Percentiles rank a stretch among this genome's conserved stretches.
Conservation (phyloP, 2,329 filamentous ascomycete species). For the Lasiodiplodia theobromae region DNA sequence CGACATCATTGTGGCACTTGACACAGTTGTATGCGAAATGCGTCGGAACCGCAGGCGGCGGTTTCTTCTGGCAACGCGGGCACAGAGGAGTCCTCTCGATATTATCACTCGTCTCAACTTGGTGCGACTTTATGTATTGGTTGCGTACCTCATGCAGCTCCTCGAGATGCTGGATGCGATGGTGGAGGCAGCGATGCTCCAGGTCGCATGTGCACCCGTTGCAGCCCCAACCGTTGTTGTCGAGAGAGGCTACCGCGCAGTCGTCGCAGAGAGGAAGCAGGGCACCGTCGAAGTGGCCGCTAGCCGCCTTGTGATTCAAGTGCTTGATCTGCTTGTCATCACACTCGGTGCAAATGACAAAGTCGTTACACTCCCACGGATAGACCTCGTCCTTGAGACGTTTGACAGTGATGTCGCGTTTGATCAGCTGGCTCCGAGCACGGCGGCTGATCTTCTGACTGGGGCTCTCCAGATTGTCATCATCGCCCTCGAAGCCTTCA, state of each 20-base stretch:
- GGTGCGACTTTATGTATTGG: neutral
- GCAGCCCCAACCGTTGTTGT: neutral
- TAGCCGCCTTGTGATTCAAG: neutral
- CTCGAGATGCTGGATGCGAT: neutral
- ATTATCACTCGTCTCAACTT: no score
- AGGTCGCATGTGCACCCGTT: neutral
- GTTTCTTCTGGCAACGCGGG: neutral
- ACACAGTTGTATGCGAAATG: constrained; percentile 1
- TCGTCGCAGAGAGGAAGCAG: neutral
- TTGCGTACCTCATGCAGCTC: neutral
- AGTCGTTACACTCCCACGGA: neutral
- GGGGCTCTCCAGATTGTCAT: neutral
- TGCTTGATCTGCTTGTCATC: neutral
- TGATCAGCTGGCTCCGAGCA: neutral
- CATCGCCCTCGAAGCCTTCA: neutral
- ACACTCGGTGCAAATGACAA: neutral
- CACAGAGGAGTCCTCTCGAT: neutral
- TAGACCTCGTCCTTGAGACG: neutral
- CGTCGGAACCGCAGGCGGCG: neutral
- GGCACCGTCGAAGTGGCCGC: neutral
- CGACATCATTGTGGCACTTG: neutral
- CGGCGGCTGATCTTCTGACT: neutral
- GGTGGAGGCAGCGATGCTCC: neutral
- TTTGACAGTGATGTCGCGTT: neutral
- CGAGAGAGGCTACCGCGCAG: neutral